Base-by-base conservation (phyloP, 2,329 filamentous ascomycete genomes). In the Amphichorda felina region DNA sequence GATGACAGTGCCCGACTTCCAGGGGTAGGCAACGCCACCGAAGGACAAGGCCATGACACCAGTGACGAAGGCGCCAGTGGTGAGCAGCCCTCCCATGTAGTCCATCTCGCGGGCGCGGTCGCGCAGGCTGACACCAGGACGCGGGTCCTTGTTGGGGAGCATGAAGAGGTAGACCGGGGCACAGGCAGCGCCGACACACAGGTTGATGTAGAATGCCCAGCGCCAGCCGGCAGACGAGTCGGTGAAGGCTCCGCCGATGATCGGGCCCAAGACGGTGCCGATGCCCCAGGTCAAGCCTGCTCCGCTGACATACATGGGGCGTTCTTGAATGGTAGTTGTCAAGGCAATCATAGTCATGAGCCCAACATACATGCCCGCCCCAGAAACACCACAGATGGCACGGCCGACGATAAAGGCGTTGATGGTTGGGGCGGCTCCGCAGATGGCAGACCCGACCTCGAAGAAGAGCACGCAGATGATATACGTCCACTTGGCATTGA, bases 1-100 rank as follows among this genome's bases (percentile, higher is more conserved):
- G 37, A 72, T 66, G 24, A 59, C 56, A 1, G 53, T 49, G 1
- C 56, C 56, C 5, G 48, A 51, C 21, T 49, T 46, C 65, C 67
- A 75, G 0, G 49, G 40, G 36, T 59, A 72, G 4, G 58, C 36
- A 4, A 54, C 45, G 1, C 68, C 69, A 9, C 62, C 65, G 30
- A 72, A 70, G 26, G 52, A 56, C 34, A 70, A 55, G 1, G n/a
- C n/a, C n/a, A n/a, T n/a, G n/a, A 54, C 65, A 47, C 72, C 60
- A 21, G 63, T 50, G 10, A 64, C 43, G 11, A 50, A 53, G 4
- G 54, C 55, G 4, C 51, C 64, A 1, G 56, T 43, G 35, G 55
- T 60, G 5, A 72, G 47, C 3, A 61, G 26, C 1, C 54, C 49
- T 2, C 61, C 64, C 1, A 65, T 14, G 41, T 50, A 63, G 44